Percentiles rank a stretch among this genome's conserved stretches.
phyloP scores from a whole-genome alignment of 192 early-diverging fungal genomes.

The Backusella sp. region DNA sequence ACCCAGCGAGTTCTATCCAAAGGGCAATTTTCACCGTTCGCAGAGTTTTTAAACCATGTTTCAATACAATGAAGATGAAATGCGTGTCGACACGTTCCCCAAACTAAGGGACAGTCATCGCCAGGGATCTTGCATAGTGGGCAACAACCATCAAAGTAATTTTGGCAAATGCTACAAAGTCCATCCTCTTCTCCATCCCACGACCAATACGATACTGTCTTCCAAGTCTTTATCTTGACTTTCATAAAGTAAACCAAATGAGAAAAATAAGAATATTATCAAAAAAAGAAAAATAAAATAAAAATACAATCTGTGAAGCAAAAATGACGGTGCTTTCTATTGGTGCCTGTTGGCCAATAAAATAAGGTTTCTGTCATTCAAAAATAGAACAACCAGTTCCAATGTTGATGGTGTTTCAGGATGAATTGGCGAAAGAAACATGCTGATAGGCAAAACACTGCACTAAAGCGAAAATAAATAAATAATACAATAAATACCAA shows the following conservation, averaged over 20 bases:
- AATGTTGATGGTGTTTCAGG: no score
- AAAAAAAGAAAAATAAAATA: neutral
- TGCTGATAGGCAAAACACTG: no score
- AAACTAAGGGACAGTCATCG: conserved; percentile 83
- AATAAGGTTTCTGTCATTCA: no score
- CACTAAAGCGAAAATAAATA: no score
- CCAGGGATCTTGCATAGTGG: conserved; percentile 82
- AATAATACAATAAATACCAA: no score
- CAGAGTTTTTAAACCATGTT: conserved; percentile 75
- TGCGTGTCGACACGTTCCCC: conserved; percentile 89
- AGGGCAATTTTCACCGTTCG: conserved; percentile 77
- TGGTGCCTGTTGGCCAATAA: no score
- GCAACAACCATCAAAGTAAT: conserved; percentile 84
- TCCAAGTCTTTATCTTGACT: conserved; percentile 55
- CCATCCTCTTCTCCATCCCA: conserved; percentile 84
- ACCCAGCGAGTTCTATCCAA: conserved; percentile 83
- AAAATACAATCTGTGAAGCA: no score
- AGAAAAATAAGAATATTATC: neutral
- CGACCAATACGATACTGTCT: conserved; percentile 81
- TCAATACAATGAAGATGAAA: conserved; percentile 95
- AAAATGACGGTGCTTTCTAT: no score
- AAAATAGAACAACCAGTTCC: no score
- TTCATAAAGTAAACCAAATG: conserved; percentile 16
- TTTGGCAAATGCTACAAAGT: conserved; percentile 90
- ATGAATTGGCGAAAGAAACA: no score